Base-by-base conservation (phyloP, 352 stramenopile genomes). In the Globisporangium acanthophoron region DNA sequence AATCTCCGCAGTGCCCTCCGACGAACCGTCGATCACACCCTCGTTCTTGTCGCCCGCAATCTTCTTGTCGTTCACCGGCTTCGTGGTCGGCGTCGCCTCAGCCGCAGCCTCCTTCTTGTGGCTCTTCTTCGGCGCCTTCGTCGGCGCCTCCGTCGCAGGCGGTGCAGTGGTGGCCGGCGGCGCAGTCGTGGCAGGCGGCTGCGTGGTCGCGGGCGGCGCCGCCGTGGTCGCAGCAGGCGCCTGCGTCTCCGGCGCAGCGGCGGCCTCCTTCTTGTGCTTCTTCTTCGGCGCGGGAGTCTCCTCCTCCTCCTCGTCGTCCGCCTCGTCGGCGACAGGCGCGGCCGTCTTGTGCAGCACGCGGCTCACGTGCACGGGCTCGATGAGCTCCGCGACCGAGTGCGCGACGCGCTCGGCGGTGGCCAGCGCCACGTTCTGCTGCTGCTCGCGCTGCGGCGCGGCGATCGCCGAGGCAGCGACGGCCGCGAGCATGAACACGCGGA, bases 1-100 rank as follows among this genome's bases (percentile, higher is more conserved):
- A 50, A 92, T 92, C 67, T 92, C 83, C 2, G 83, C 71, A 47
- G 65, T 87, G 52, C 83, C 83, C 72, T 89, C 80, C 40, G 83
- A 89, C 31, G 80, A 92, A 7, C 67, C 66, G 77, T 90, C 83
- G 60, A 90, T 85, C 27, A 90, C 54, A 74, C 83, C 83, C 29
- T 88, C 79, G 62, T 87, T 86, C 69, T 80, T 83, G 52, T 81
- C 67, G 40, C 82, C 82, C 60, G 78, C 77, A 53, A 85, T 87
- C 69, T 85, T 87, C 66, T 86, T 87, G 58, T 92, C 81, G 55
- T 76, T 67, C 21, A 72, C 64, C 1, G 54, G 45, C 56, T 66
- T 67, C 3, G 51, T 60, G 4, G 66, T 33, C 12, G 2, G 16
- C 16, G 51, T 13, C 2, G 46, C 44, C 4, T 39, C 24, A 2